These are phyloP conservation scores for Fusarium lateritium DNA, from an alignment of 2,329 filamentous ascomycete genomes.

Conservation along the genomic window DNA sequence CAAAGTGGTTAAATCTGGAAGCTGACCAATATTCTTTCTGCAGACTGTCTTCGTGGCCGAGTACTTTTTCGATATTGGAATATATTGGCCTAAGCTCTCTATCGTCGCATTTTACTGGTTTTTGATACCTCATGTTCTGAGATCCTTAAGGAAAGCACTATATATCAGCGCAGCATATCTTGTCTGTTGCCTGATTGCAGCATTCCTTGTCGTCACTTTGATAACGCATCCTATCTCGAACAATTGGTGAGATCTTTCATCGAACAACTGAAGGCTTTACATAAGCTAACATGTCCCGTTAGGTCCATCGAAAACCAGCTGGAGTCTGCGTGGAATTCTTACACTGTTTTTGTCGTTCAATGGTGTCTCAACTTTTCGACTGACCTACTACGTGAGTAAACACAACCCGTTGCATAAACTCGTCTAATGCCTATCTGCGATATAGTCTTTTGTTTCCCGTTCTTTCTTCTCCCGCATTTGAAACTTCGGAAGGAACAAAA, in stretches of 20 bases:
- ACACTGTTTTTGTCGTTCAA: neutral
- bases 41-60: constrained; percentile 16
- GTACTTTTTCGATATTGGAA: constrained; percentile 23
- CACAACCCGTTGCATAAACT: too few relatives aligned
- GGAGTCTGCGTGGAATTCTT: constrained; percentile 15
- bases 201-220: neutral
- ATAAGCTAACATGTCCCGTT: rapidly evolving
- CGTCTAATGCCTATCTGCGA: rapidly evolving
- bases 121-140: constrained; percentile 16
- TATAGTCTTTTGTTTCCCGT: constrained; percentile 21
- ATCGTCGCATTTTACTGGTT: constrained; percentile 23
- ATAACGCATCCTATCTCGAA: constrained; percentile 6
- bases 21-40: too few relatives aligned
- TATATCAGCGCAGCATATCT: neutral
- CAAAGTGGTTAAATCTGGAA: too few relatives aligned
- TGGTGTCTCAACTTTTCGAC: constrained; percentile 28
- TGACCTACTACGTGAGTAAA: constrained; percentile 3
- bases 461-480: constrained; percentile 9
- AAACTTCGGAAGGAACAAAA: constrained; percentile 16
- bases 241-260: constrained; percentile 4
- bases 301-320: constrained; percentile 25
- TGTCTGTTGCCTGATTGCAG: neutral
- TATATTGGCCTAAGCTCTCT: constrained; percentile 21
- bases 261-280: too few relatives aligned
- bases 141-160: neutral